Evolutionary conservation across 2,329 filamentous ascomycete species (phyloP), one percentile per base, ranked within the genome.

Genomic region (Ceratocystis diversiconidia): DNA sequence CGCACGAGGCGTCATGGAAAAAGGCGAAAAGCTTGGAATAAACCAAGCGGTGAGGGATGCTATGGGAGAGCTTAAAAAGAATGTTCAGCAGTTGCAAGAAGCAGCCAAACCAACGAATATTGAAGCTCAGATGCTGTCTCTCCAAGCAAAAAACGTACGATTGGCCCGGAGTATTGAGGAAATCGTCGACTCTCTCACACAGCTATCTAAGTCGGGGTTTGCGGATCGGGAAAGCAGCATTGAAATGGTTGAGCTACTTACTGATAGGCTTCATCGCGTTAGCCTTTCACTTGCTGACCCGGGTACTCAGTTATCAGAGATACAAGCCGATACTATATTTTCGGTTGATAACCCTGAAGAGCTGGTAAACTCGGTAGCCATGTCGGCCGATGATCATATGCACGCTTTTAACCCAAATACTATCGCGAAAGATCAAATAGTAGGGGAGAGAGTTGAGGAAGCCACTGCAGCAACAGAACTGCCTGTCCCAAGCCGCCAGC

Each of bases 1-100:
- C 2, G 88, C 89, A 22, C 89, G 87, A 72, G 85, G 85, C 63
- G 85, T 92, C 17, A 78, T 90, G 43, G 85, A 89, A 70, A 81
- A 84, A 41, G 82, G 89, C 63, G 88, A 92, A 73, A 87, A 85
- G 71, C 84, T 91, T 68, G 88, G 88, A 5, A 87, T 94, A 65
- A 91, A 90, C 72, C 87, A 88, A 73, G 88, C 86, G 0, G 84
- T 94, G 5, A 82, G 89, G n/a, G 88, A 89, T 70, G 89, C 89
- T 19, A 82, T 94, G 72, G 86, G 85, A 7, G 90, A 95, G 74
- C 87, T 92, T 62, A 83, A 83, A 67, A 87, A 88, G 71, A 91
- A 90, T 69, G 83, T 92, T 69, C 82, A 87, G 71, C 68, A 65
- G 28, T 52, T 69, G 36, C 68, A 69, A 59, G 68, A 69, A 12